Evolutionary conservation across 1,284 basidiomycete genomes (phyloP).

Genomic region (Kwoniella shivajii): DNA sequence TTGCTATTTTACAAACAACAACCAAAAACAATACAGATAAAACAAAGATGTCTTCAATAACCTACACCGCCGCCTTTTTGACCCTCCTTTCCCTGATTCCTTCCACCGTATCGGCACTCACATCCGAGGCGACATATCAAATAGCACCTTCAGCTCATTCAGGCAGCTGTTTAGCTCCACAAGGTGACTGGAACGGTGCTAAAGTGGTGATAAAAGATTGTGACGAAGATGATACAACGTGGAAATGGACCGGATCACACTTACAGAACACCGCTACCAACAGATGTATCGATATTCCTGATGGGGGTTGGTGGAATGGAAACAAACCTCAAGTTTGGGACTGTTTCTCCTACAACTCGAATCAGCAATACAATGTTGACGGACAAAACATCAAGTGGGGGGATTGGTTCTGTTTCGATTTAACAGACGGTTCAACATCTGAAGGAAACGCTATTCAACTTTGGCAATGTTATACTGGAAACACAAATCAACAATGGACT

Average conservation of each 20-base stretch:
- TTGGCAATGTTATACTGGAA: slow-evolving; percentile 35
- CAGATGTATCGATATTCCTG: slow-evolving; percentile 42
- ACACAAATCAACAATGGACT: slow-evolving; percentile 47
- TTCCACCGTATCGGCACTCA: slow-evolving; percentile 19
- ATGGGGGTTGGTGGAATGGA: slow-evolving; percentile 37
- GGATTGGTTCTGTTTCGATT: slow-evolving; percentile 33
- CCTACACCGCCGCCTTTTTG: slow-evolving; percentile 18
- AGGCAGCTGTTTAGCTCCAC: slow-evolving; percentile 40
- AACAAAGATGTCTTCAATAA: slow-evolving; percentile 21
- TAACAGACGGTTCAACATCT: slow-evolving; percentile 31
- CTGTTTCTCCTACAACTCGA: slow-evolving; percentile 38
- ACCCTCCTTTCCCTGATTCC: slow-evolving; percentile 30
- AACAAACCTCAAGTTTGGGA: slow-evolving; percentile 45
- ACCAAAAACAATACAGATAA: neutral
- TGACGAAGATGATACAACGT: slow-evolving; percentile 32
- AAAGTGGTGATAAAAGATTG: slow-evolving; percentile 37
- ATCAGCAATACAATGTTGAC: slow-evolving; percentile 38
- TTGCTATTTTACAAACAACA: neutral
- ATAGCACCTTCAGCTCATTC: slow-evolving; percentile 38
- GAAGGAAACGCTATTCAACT: slow-evolving; percentile 35
- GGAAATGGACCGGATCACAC: slow-evolving; percentile 31
- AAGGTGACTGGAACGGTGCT: slow-evolving; percentile 30
- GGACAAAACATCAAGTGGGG: slow-evolving; percentile 37
- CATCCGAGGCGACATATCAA: slow-evolving; percentile 28
- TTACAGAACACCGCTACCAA: slow-evolving; percentile 35